phyloP scores from a whole-genome alignment of 129 eudicot species.

The Ambrosia trifida region DNA sequence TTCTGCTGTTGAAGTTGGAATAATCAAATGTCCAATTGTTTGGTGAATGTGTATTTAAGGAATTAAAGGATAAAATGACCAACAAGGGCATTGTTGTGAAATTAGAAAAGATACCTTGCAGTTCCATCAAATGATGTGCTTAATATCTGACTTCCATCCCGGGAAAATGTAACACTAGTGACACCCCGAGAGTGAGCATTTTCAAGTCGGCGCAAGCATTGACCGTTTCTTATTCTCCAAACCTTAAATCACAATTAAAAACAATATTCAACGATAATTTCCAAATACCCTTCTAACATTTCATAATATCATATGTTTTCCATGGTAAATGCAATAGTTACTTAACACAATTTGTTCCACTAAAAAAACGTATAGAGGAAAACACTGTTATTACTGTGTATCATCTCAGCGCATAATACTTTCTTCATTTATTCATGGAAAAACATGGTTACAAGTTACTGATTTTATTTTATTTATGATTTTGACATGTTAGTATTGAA shows the following conservation, averaged over 20 bases:
- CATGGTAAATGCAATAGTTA: conserved; percentile 3
- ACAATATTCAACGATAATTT: background rate
- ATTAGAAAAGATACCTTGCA: conserved; percentile 52
- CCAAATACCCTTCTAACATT: background rate
- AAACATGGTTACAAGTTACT: background rate
- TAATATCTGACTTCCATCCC: conserved; percentile 89
- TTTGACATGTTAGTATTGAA: background rate
- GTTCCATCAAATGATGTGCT: conserved; percentile 97
- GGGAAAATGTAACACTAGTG: conserved; percentile 84
- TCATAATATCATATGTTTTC: background rate
- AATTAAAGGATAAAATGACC: background rate
- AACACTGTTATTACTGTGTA: background rate
- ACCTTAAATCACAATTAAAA: conserved; percentile 46
- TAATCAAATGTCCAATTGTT: background rate
- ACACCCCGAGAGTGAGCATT: conserved; percentile 94
- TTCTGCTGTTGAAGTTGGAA: background rate
- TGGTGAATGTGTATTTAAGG: background rate
- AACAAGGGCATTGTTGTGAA: conserved; percentile 7
- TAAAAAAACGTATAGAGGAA: background rate
- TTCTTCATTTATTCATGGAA: background rate
- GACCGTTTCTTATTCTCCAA: conserved; percentile 97
- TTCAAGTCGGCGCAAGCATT: conserved; percentile 93
- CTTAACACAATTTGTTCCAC: background rate
- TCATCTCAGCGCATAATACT: background rate
- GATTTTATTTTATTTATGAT: background rate